A percentile compares a stretch with the other conserved stretches of the same genome.
Evolutionary conservation across 352 stramenopile species (phyloP).

Genomic region (Phytophthora chlamydospora): DNA sequence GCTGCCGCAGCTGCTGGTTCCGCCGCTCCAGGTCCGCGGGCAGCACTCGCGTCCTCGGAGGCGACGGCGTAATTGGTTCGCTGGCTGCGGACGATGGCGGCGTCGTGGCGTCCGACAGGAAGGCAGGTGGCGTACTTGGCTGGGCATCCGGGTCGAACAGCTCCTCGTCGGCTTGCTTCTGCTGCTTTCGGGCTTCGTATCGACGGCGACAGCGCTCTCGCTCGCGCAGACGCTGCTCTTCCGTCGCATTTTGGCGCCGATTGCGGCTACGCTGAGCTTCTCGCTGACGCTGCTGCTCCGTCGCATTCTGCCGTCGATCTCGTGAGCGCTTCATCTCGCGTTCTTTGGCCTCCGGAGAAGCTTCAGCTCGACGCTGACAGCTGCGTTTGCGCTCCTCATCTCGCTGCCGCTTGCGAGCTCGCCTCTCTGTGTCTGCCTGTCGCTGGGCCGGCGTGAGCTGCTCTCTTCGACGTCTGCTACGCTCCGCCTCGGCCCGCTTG

Average conservation of each 20-base stretch:
- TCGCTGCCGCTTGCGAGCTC: constrained; percentile 60
- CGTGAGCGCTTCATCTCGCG: constrained; percentile 68
- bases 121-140: constrained; percentile 1
- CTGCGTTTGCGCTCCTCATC: constrained; percentile 56
- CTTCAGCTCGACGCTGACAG: constrained; percentile 53
- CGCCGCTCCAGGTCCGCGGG: constrained; percentile 29
- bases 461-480: constrained; percentile 66
- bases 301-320: constrained; percentile 64
- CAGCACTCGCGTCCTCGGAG: no score
- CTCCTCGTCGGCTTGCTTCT: constrained; percentile 18
- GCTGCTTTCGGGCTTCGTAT: constrained; percentile 67
- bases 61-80: constrained; percentile 12
- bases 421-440: constrained; percentile 69
- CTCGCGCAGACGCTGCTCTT: constrained; percentile 65
- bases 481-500: constrained; percentile 53
- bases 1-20: constrained; percentile 31
- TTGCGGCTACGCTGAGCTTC: constrained; percentile 65
- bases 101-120: constrained; percentile 6
- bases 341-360: constrained; percentile 45
- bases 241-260: constrained; percentile 62
- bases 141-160: constrained; percentile 8
- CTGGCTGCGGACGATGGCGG: constrained; percentile 15
- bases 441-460: constrained; percentile 67
- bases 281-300: constrained; percentile 65
- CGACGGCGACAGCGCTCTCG: constrained; percentile 69